phyloP scores from a whole-genome alignment of 140 eudicot species.

The Oenanthe javanica region DNA sequence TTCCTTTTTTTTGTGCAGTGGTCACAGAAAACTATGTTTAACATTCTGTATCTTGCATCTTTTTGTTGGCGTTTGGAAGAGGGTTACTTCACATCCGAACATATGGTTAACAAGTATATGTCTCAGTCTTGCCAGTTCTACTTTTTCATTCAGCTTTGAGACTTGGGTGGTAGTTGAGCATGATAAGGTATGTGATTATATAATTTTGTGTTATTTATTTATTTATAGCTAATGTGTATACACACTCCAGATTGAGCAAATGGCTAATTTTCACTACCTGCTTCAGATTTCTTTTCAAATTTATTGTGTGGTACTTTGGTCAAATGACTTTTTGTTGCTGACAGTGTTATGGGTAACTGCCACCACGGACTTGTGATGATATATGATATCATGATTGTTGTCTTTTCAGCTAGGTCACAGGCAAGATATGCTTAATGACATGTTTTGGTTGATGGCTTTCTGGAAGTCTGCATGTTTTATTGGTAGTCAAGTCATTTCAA shows the following conservation, averaged over 20 bases:
- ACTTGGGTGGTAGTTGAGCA: constrained; percentile 92
- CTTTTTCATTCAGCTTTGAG: constrained; percentile 73
- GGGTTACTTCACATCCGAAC: constrained; percentile 43
- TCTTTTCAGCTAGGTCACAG: constrained; percentile 75
- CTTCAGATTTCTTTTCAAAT: not conserved
- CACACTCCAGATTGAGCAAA: not conserved
- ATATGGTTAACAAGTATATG: constrained; percentile 65
- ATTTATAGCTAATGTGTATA: not conserved
- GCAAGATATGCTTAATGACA: constrained; percentile 74
- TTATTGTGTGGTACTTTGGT: not conserved
- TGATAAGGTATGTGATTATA: constrained; percentile 59
- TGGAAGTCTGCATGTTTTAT: constrained; percentile 64
- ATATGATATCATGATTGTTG: not conserved
- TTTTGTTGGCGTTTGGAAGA: constrained; percentile 54
- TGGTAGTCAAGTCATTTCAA: constrained; percentile 72
- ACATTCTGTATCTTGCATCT: constrained; percentile 67
- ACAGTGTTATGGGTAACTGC: not conserved
- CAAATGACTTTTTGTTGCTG: not conserved
- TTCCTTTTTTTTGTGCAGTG: constrained; percentile 43
- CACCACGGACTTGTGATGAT: not conserved
- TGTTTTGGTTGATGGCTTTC: constrained; percentile 89
- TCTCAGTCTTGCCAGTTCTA: constrained; percentile 59
- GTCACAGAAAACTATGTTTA: constrained; percentile 62
- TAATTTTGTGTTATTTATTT: not conserved
- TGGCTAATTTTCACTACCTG: not conserved